Conservation (phyloP, 1,139 yeast genomes). For the Arxiozyma slooffiae region DNA sequence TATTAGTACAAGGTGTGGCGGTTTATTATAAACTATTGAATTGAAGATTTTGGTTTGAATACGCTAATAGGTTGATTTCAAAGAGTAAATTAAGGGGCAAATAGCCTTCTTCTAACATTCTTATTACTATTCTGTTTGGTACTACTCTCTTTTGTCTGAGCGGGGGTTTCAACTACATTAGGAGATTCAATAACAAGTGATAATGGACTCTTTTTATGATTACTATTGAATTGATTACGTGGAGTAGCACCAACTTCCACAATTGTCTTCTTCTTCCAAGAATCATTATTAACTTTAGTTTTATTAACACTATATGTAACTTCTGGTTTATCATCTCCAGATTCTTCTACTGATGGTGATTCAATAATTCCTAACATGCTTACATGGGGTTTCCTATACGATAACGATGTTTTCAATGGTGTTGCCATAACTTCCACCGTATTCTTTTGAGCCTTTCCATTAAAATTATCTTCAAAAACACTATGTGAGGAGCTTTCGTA, state of each 20-base stretch:
- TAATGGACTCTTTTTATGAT: background rate
- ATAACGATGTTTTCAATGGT: slow-evolving; percentile 15
- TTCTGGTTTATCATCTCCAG: background rate
- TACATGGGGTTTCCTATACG: slow-evolving; percentile 3
- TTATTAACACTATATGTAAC: background rate
- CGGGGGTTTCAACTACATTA: slow-evolving; percentile 1
- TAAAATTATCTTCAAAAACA: slow-evolving; percentile 4
- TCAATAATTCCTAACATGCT: slow-evolving; percentile 18
- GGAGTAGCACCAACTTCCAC: background rate
- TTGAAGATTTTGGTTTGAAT: background rate
- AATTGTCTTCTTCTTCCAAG: background rate
- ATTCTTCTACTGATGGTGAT: slow-evolving; percentile 15
- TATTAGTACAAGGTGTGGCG: too few species aligned
- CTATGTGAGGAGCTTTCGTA: background rate
- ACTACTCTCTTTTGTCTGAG: background rate
- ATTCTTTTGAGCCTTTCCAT: background rate
- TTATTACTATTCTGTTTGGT: slow-evolving; percentile 7
- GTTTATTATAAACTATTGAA: too few species aligned
- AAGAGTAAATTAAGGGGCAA: slow-evolving; percentile 23
- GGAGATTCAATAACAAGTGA: slow-evolving; percentile 1
- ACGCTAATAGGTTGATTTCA: too few species aligned
- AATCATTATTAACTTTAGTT: background rate
- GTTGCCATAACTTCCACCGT: slow-evolving; percentile 26
- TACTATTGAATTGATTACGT: background rate
- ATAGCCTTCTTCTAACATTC: slow-evolving; percentile 30